Conservation (phyloP, 2,329 filamentous ascomycete species). For the Ophiosphaerella korrae region DNA sequence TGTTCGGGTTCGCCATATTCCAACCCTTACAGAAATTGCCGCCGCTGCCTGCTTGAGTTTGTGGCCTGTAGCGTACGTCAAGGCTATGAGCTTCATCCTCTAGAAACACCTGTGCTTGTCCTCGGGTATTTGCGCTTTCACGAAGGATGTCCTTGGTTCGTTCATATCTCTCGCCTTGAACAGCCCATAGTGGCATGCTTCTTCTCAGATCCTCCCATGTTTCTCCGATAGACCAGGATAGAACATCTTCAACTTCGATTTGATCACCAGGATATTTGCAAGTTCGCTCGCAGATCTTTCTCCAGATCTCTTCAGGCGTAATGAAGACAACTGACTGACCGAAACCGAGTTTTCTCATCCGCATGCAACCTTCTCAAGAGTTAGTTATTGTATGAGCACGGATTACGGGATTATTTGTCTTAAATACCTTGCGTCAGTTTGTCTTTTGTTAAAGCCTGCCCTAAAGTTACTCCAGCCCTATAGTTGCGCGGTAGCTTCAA, state of each 20-base stretch:
- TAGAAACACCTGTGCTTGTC: slow-evolving; percentile 53
- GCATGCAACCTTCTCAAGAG: slow-evolving; percentile 58
- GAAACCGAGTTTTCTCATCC: slow-evolving; percentile 60
- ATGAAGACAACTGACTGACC: slow-evolving; percentile 70
- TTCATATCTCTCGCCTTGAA: slow-evolving; percentile 61
- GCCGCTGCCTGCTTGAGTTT: background rate
- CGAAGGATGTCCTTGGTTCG: slow-evolving; percentile 48
- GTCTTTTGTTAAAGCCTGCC: slow-evolving; percentile 70
- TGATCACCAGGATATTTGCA: background rate
- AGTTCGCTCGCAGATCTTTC: slow-evolving; percentile 52
- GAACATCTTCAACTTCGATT: slow-evolving; percentile 60
- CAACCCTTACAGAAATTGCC: slow-evolving; percentile 4
- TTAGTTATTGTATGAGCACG: slow-evolving; percentile 3
- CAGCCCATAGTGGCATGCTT: slow-evolving; percentile 64
- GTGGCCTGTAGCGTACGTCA: slow-evolving; percentile 58
- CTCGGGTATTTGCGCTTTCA: slow-evolving; percentile 18
- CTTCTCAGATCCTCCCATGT: slow-evolving; percentile 58
- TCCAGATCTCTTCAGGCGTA: slow-evolving; percentile 63
- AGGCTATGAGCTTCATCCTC: slow-evolving; percentile 62
- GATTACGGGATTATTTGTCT: background rate
- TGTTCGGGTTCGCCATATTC: slow-evolving; percentile 22
- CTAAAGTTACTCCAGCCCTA: slow-evolving; percentile 70
- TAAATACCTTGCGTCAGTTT: slow-evolving; percentile 64
- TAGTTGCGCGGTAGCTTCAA: slow-evolving; percentile 64
- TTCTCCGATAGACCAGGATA: slow-evolving; percentile 65